These are phyloP conservation scores for Penicillium soppii DNA, from an alignment of 495 filamentous ascomycete genomes.

Conservation along the genomic window DNA sequence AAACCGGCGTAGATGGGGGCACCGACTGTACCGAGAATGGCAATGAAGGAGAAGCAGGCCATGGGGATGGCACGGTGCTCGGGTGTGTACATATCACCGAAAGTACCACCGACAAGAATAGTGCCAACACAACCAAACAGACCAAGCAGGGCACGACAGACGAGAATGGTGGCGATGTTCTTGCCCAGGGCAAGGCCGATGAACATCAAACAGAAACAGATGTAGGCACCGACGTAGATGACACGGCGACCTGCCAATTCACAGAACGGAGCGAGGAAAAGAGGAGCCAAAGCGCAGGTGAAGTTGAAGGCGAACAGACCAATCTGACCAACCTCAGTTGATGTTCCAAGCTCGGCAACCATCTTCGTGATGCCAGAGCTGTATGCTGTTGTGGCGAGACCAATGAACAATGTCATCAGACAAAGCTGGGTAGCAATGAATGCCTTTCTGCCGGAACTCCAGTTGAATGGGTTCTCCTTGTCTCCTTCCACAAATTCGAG, in stretches of 20 bases:
- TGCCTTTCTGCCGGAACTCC: conserved; percentile 34
- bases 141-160: conserved; percentile 68
- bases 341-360: conserved; percentile 35
- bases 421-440: conserved; percentile 45
- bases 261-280: conserved; percentile 47
- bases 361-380: conserved; percentile 42
- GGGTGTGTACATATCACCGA: conserved; percentile 71
- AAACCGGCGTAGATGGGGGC: conserved; percentile 74
- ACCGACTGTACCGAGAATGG: conserved; percentile 71
- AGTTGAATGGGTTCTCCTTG: conserved; percentile 49
- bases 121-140: conserved; percentile 77
- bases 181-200: conserved; percentile 45
- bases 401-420: conserved; percentile 49
- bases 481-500: conserved; percentile 41
- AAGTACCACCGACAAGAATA: conserved; percentile 73
- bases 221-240: conserved; percentile 38
- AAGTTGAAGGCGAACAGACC: conserved; percentile 47
- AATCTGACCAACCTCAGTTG: conserved; percentile 36
- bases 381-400: conserved; percentile 49
- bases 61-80: conserved; percentile 79
- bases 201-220: conserved; percentile 42
- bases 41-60: conserved; percentile 72
- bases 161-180: conserved; percentile 69
- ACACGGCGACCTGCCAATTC: conserved; percentile 41
- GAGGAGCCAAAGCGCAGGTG: conserved; percentile 39